Percentiles rank a stretch among this genome's conserved stretches.
Conservation (phyloP, 345 rosid genomes). For the Noccaea caerulescens region DNA sequence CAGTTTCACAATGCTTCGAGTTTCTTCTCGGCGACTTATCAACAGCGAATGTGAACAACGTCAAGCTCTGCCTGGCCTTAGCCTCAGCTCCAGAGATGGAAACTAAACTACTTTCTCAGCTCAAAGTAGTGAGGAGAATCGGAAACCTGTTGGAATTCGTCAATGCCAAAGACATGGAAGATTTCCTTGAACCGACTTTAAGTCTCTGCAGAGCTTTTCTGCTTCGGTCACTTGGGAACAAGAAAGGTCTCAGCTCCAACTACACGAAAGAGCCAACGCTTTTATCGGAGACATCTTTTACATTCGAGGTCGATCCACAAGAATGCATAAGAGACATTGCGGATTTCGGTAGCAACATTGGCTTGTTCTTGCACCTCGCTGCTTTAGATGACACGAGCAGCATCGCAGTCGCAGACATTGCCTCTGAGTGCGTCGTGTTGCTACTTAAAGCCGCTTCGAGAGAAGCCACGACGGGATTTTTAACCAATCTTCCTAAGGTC, state of each 20-base stretch:
- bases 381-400: slow-evolving; percentile 50
- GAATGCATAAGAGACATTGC: slow-evolving; percentile 72
- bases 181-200: slow-evolving; percentile 90
- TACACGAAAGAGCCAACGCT: slow-evolving; percentile 65
- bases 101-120: slow-evolving; percentile 77
- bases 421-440: slow-evolving; percentile 83
- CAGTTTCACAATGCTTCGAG: slow-evolving; percentile 86
- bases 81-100: slow-evolving; percentile 98
- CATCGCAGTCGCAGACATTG: slow-evolving; percentile 55
- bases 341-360: slow-evolving; percentile 76
- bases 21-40: slow-evolving; percentile 91
- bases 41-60: slow-evolving; percentile 84
- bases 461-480: slow-evolving; percentile 84
- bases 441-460: slow-evolving; percentile 85
- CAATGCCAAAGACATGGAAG: slow-evolving; percentile 92
- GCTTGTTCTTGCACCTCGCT: slow-evolving; percentile 66
- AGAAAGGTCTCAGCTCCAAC: slow-evolving; percentile 48
- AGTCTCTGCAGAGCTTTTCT: slow-evolving; percentile 82
- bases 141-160: slow-evolving; percentile 91
- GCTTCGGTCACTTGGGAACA: slow-evolving; percentile 60
- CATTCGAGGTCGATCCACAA: slow-evolving; percentile 54
- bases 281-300: slow-evolving; percentile 58
- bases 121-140: slow-evolving; percentile 78
- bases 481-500: slow-evolving; percentile 81
- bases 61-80: slow-evolving; percentile 86